Percentiles rank a stretch among this genome's conserved stretches.
Evolutionary conservation across 345 rosid genomes (phyloP).

Genomic region (Aquilaria sinensis): DNA sequence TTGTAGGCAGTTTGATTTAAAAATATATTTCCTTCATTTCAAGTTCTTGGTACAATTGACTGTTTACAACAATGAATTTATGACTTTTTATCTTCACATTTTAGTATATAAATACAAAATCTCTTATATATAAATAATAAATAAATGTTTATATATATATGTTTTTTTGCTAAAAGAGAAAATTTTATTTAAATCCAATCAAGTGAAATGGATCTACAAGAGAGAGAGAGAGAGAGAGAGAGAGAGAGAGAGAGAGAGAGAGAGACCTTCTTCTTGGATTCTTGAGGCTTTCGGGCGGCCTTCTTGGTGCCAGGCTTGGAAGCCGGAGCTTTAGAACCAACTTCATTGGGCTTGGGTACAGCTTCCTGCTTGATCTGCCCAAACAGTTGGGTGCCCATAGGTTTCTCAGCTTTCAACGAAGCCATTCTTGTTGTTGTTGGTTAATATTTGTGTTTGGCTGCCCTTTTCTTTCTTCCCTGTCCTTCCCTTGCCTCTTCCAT

Average conservation of each 20-base stretch:
- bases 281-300: conserved; percentile 17
- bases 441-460: too few species aligned
- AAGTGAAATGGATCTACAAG: background rate
- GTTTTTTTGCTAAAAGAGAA: background rate
- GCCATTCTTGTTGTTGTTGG: conserved; percentile 17
- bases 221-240: background rate
- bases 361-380: conserved; percentile 34
- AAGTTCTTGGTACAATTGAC: too few species aligned
- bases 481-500: conserved; percentile 11
- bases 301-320: conserved; percentile 18
- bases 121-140: too few species aligned
- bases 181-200: background rate
- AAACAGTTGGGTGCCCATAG: conserved; percentile 30
- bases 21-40: too few species aligned
- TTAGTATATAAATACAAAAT: background rate
- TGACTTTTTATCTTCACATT: too few species aligned
- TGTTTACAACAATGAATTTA: too few species aligned
- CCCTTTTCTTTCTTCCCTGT: background rate
- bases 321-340: conserved; percentile 15
- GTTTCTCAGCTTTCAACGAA: conserved; percentile 35
- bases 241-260: background rate
- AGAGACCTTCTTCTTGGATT: conserved; percentile 14
- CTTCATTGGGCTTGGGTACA: conserved; percentile 15
- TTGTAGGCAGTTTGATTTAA: too few species aligned
- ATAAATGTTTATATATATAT: background rate